Evolutionary conservation across 2,329 filamentous ascomycete species (phyloP).

Genomic region (Botryotinia globosa): DNA sequence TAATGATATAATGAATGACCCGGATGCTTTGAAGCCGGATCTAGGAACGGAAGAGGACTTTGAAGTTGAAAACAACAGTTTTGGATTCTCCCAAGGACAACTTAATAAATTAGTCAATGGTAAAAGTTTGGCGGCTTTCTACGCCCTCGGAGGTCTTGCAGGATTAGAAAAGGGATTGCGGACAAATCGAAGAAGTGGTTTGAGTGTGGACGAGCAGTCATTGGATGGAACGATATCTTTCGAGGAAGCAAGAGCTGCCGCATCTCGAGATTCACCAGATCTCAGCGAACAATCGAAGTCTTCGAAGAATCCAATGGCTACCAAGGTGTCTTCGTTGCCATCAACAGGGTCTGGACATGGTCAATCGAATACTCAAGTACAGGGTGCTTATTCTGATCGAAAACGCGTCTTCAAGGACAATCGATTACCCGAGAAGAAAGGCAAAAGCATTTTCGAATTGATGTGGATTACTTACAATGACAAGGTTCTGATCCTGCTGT

Average conservation of each 20-base stretch:
- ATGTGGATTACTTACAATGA: constrained; percentile 82
- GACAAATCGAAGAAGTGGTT: constrained; percentile 60
- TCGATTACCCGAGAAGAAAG: constrained; percentile 62
- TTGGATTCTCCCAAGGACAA: constrained; percentile 71
- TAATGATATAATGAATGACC: constrained; percentile 53
- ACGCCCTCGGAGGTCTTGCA: constrained; percentile 68
- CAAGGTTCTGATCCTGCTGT: constrained; percentile 71
- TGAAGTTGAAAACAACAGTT: constrained; percentile 62
- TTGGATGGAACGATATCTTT: constrained; percentile 66
- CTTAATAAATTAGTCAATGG: constrained; percentile 76
- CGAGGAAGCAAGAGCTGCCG: constrained; percentile 52
- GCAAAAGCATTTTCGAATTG: constrained; percentile 66
- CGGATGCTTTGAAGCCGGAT: constrained; percentile 51
- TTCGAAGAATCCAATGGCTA: constrained; percentile 36
- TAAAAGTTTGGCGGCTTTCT: constrained; percentile 72
- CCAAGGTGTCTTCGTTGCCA: neutral
- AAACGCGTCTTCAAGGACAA: constrained; percentile 70
- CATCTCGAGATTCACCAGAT: constrained; percentile 21
- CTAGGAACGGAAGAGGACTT: constrained; percentile 71
- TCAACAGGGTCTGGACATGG: neutral
- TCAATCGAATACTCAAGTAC: constrained; percentile 10
- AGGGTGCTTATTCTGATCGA: constrained; percentile 54
- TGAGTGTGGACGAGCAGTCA: constrained; percentile 66
- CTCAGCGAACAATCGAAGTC: constrained; percentile 37
- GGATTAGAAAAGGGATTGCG: constrained; percentile 73